These are phyloP conservation scores for Borovskyia barvae DNA, from an alignment of 208 protist genomes.

Conservation along the genomic window DNA sequence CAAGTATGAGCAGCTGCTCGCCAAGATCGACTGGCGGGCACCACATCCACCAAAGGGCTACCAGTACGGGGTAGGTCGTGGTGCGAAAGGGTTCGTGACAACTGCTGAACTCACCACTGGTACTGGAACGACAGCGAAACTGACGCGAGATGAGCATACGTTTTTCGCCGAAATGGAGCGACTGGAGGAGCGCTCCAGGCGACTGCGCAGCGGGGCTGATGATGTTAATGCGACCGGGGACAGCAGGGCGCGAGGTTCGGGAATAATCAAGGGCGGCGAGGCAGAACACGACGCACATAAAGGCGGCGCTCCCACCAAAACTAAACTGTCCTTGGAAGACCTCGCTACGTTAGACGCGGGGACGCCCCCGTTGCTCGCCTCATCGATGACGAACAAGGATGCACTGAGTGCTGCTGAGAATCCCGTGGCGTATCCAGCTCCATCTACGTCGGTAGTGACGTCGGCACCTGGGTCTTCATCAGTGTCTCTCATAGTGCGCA, in stretches of 20 bases:
- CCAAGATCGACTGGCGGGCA: constrained; percentile 75
- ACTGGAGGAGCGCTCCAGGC: constrained; percentile 38
- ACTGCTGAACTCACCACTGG: constrained; percentile 66
- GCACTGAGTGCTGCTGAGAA: background rate
- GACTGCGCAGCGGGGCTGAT: constrained; percentile 4
- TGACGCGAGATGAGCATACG: constrained; percentile 42
- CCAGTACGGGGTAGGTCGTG: constrained; percentile 72
- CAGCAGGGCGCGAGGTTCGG: background rate
- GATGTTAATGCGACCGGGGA: background rate
- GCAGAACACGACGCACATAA: background rate
- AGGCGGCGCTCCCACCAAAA: background rate
- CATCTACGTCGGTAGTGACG: background rate
- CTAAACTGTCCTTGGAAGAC: constrained; percentile 50
- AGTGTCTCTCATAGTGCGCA: constrained; percentile 37
- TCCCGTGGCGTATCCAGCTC: background rate
- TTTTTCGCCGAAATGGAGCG: constrained; percentile 52
- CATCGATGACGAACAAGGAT: background rate
- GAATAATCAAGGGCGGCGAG: background rate
- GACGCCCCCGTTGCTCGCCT: background rate
- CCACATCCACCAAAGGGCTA: constrained; percentile 71
- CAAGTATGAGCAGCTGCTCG: constrained; percentile 75
- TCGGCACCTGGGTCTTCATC: background rate
- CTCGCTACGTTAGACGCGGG: constrained; percentile 27
- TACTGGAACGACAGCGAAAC: constrained; percentile 15
- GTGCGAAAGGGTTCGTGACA: constrained; percentile 71